Percentiles rank a stretch among this genome's conserved stretches.
Conservation (phyloP, 2,329 filamentous ascomycete species). For the Cladosporium oxysporum region DNA sequence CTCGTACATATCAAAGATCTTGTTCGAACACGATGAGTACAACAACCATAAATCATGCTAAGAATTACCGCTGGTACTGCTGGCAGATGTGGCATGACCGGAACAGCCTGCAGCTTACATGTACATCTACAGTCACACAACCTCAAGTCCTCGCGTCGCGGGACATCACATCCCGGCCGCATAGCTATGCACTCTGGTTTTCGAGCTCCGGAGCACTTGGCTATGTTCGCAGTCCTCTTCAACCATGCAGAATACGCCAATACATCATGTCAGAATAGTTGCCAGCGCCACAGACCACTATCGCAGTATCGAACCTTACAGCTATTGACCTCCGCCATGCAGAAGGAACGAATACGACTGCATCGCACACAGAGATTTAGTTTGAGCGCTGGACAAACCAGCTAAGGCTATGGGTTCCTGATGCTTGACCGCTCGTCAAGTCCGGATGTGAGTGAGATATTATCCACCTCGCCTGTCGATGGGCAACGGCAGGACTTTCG, state of each 20-base stretch:
- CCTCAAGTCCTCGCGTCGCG: neutral
- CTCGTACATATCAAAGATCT: neutral
- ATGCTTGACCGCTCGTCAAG: neutral
- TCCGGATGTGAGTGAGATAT: neutral
- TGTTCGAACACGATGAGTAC: neutral
- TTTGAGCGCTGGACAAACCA: neutral
- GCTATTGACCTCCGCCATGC: neutral
- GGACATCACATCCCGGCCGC: neutral
- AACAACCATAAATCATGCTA: neutral
- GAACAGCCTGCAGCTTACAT: neutral
- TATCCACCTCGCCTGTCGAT: neutral
- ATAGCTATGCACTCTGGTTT: neutral
- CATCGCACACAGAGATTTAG: neutral
- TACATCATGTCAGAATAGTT: neutral
- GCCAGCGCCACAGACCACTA: neutral
- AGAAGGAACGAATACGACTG: neutral
- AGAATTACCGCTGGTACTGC: neutral
- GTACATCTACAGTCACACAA: neutral
- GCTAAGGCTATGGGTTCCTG: neutral
- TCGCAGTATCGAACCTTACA: neutral
- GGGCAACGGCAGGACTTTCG: neutral
- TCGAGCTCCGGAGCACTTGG: neutral
- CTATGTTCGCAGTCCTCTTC: neutral
- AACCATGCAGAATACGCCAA: neutral
- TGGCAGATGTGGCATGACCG: neutral